These are phyloP conservation scores for Beauveria sp. DNA, from an alignment of 2,329 filamentous ascomycete species.

Conservation along the genomic window DNA sequence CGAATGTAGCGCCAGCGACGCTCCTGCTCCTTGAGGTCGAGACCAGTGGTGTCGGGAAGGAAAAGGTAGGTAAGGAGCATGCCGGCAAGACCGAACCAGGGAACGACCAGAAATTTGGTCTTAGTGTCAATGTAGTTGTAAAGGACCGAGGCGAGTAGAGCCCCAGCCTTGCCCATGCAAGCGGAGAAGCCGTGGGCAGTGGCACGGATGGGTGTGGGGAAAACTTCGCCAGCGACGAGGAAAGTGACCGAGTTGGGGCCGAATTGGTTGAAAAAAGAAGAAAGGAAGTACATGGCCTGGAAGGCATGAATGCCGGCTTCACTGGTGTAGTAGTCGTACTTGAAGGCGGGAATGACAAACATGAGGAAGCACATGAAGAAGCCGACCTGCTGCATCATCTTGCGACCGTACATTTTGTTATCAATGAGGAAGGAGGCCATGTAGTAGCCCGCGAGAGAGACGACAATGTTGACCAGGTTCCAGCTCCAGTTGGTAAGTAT, in stretches of 20 bases:
- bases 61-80: conserved; percentile 77
- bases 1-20: conserved; percentile 86
- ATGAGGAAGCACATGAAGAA: conserved; percentile 91
- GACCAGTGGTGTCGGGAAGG: conserved; percentile 92
- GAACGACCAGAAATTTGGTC: conserved; percentile 84
- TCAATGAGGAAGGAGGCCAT: conserved; percentile 82
- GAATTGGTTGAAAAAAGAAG: conserved; percentile 98
- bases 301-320: conserved; percentile 71
- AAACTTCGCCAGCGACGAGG: conserved; percentile 93
- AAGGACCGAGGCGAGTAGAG: conserved; percentile 75
- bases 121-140: conserved; percentile 91
- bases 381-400: conserved; percentile 91
- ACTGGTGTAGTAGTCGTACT: conserved; percentile 74
- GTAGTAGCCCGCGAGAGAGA: conserved; percentile 85
- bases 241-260: conserved; percentile 95
- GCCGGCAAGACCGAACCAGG: conserved; percentile 88
- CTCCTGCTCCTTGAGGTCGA: conserved; percentile 96
- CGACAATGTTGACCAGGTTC: conserved; percentile 85
- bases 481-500: conserved; percentile 86
- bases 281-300: conserved; percentile 97
- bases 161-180: conserved; percentile 80
- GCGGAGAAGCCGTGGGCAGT: conserved; percentile 94
- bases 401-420: conserved; percentile 93
- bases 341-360: conserved; percentile 86
- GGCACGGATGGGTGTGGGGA: conserved; percentile 86